A percentile compares a stretch with the other conserved stretches of the same genome.
These are phyloP conservation scores for Eruca vesicaria DNA, from an alignment of 441 rosid genomes.

Conservation along the genomic window DNA sequence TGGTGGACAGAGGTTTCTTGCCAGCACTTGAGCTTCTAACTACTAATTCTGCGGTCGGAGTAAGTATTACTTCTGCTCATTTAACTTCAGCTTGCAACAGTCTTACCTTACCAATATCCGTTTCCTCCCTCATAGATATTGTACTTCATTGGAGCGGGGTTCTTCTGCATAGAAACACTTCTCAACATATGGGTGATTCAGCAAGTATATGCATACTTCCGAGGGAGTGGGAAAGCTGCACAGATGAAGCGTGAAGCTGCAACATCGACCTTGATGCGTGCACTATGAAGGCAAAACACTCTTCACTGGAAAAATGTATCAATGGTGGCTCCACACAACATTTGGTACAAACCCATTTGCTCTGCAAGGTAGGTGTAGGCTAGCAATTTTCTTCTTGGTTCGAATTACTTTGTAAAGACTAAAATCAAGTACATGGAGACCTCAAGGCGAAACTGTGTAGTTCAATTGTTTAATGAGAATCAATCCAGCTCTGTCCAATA, in stretches of 20 bases:
- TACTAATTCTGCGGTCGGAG: slow-evolving; percentile 64
- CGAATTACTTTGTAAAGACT: slow-evolving; percentile 18
- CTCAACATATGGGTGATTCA: slow-evolving; percentile 98
- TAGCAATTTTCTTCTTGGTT: background rate
- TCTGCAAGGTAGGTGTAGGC: slow-evolving; percentile 15
- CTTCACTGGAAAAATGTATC: slow-evolving; percentile 3
- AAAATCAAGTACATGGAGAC: slow-evolving; percentile 2
- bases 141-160: slow-evolving; percentile 86
- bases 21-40: slow-evolving; percentile 80
- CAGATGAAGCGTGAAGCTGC: slow-evolving; percentile 84
- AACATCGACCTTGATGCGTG: slow-evolving; percentile 62
- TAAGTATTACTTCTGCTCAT: slow-evolving; percentile 36
- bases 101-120: slow-evolving; percentile 1
- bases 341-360: background rate
- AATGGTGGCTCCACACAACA: slow-evolving; percentile 4
- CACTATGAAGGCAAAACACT: slow-evolving; percentile 44
- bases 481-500: slow-evolving; percentile 75
- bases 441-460: slow-evolving; percentile 20
- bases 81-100: background rate
- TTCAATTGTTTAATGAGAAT: slow-evolving; percentile 20
- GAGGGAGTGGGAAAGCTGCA: slow-evolving; percentile 96
- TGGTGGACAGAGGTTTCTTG: slow-evolving; percentile 81
- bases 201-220: slow-evolving; percentile 99
- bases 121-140: slow-evolving; percentile 54
- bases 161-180: slow-evolving; percentile 72